These are phyloP conservation scores for Xylaria digitata DNA, from an alignment of 2,329 filamentous ascomycete genomes.

Conservation along the genomic window DNA sequence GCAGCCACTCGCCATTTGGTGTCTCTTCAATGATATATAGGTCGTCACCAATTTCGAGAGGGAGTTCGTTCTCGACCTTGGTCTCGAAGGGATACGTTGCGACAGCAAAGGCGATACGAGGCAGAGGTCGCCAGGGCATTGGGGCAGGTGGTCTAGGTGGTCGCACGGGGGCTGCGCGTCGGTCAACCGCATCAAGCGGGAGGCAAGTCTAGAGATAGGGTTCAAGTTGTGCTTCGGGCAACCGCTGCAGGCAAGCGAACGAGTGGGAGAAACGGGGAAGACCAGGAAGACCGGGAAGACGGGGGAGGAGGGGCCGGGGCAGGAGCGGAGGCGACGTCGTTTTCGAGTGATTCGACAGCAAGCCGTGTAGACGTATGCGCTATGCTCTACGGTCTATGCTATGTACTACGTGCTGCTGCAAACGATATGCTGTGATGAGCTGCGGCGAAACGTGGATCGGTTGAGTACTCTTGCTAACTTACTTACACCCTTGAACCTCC, in stretches of 20 bases:
- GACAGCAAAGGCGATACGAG: slow-evolving; percentile 97
- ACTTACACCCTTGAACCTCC: slow-evolving; percentile 20
- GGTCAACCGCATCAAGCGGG: slow-evolving; percentile 50
- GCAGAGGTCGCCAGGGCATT: slow-evolving; percentile 98
- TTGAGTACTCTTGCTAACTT: slow-evolving; percentile 6
- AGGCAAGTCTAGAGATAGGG: slow-evolving; percentile 28
- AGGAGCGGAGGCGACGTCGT: slow-evolving; percentile 6
- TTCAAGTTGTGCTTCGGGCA: slow-evolving; percentile 27
- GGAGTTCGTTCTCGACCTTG: slow-evolving; percentile 87
- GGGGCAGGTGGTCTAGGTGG: slow-evolving; percentile 48
- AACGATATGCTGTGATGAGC: not conserved
- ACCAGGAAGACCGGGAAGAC: not conserved
- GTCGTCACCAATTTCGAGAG: slow-evolving; percentile 97
- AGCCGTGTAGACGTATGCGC: slow-evolving; percentile 13
- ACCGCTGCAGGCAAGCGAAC: slow-evolving; percentile 37
- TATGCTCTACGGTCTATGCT: slow-evolving; percentile 6
- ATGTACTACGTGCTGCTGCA: slow-evolving; percentile 5
- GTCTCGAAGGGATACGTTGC: slow-evolving; percentile 94
- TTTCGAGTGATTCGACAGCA: slow-evolving; percentile 20
- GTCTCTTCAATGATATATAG: slow-evolving; percentile 99
- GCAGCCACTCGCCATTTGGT: slow-evolving; percentile 89
- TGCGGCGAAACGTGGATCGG: slow-evolving; percentile 22
- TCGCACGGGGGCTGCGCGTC: slow-evolving; percentile 48
- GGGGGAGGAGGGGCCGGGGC: not conserved
- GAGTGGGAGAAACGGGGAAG: slow-evolving; percentile 17